Base-by-base conservation (phyloP, 1,139 yeast species). In the Hyphopichia wangnamkhiaoensis region DNA sequence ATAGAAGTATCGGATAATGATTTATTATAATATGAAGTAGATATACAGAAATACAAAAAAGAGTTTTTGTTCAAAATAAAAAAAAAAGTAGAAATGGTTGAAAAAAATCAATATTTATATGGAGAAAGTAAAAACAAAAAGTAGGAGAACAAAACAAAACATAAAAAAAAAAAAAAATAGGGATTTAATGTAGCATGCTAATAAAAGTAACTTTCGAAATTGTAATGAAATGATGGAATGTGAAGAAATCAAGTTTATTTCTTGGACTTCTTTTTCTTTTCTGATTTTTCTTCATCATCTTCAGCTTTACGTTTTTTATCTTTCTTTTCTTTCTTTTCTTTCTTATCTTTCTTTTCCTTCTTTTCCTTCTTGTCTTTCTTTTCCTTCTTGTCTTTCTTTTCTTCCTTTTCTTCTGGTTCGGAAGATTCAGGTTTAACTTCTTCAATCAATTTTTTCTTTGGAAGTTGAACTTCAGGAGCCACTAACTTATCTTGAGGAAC, bases 311-410 rank as follows among this genome's bases (percentile, higher is more conserved):
- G 83, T 35, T 68, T 79, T 40, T 79, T 84, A 41, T 78, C 84
- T 42, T 80, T 84, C 56, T 79, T 78, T 61, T 80, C 77, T 57
- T 66, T 59, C 59, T 67, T 58, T 36, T 68, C 61, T 49, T 65
- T 58, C 54, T 64, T 53, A 50, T 63, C 56, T 48, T 66, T 54
- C 56, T 64, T 49, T 35, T 61, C 54, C 68, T 82, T 76, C 71
- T 84, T 74, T 65, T 78, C 73, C 53, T 79, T 73, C 64, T 76
- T 70, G 50, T 79, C 74, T 61, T 82, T 79, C 66, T 84, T 78
- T 53, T 84, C 77, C 58, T 81, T 76, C 74, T 84, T 78, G 40
- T 81, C 78, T 60, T 82, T 77, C 71, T 82, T 76, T 45, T 81
- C 76, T 56, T 81, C 75, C 71, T 81, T 78, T 40, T 80, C 78